Base-by-base conservation (phyloP, 2,329 filamentous ascomycete species). In the Geosmithia morbida region DNA sequence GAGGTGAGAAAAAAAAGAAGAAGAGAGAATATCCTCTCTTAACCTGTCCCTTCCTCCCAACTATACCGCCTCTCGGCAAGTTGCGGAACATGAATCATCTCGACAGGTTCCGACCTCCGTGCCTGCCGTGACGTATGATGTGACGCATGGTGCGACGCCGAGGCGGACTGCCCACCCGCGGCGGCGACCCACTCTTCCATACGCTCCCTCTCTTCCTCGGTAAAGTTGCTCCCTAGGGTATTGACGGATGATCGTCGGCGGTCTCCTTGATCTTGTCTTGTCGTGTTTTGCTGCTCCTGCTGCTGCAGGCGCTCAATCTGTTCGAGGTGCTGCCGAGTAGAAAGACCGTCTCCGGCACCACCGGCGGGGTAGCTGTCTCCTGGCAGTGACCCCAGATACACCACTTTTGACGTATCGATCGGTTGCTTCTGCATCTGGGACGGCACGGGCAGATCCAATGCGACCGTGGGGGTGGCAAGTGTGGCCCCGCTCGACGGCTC, bases 221-320 rank as follows among this genome's bases (percentile, higher is more conserved):
- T 79, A 52, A 68, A 79, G 49, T 78, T 75, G 56, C 75, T 78
- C 18, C 74, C 74, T 7, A 78, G 56, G 2, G 72, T 77, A 48
- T 69, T 29, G 16, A 37, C 39, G 6, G 33, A 37, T 16, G 33
- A 16, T 11, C 33, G 33, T 7, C 33, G 22, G 22, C 8, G 22
- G 8, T 26, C 8, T 26, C 8, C 4, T 26, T 26, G 4, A 26
- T 26, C 22, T 4, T 26, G 4, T 26, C 8, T 4, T 26, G 22
- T 26, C 8, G 22, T 26, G 8, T 26, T 4, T 26, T 37, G 33
- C 13, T 37, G 33, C 13, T 37, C 6, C 13, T 37, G 33, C 13
- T 37, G 33, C 11, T 11, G 33, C 11, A n/a, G n/a, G n/a, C n/a
- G n/a, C n/a, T n/a, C n/a, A n/a, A n/a, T n/a, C n/a, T 37, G 33